phyloP scores from a whole-genome alignment of 2,329 filamentous ascomycete genomes.

The Cytospora paraplurivora region DNA sequence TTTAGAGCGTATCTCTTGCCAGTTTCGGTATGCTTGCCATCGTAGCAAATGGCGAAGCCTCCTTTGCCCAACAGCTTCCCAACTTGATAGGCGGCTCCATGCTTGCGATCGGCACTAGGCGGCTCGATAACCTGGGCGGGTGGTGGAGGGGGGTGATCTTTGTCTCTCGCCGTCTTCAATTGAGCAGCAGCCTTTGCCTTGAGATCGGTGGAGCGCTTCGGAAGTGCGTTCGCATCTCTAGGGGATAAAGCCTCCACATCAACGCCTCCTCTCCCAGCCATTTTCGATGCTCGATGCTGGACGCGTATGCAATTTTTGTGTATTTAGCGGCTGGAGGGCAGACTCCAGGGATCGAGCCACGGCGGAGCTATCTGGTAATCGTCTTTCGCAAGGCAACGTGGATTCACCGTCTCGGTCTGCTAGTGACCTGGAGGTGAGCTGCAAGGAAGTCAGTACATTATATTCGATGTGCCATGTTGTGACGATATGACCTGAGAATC shows the following conservation, averaged over 20 bases:
- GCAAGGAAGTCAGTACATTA: conserved; percentile 10
- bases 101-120: conserved; percentile 66
- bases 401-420: conserved; percentile 9
- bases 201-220: conserved; percentile 52
- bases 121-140: conserved; percentile 62
- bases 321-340: background rate
- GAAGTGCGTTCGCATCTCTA: conserved; percentile 64
- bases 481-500: background rate
- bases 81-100: conserved; percentile 73
- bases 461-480: background rate
- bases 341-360: conserved; percentile 4
- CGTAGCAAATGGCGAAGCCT: conserved; percentile 81
- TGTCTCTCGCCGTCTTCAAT: conserved; percentile 61
- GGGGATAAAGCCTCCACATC: conserved; percentile 67
- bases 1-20: conserved; percentile 75
- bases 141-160: conserved; percentile 68
- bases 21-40: conserved; percentile 66
- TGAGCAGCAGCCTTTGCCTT: conserved; percentile 56
- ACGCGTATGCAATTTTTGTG: background rate
- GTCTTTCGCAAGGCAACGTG: conserved; percentile 9
- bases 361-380: conserved; percentile 11
- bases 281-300: conserved; percentile 31
- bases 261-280: conserved; percentile 43
- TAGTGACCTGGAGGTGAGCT: conserved; percentile 17
- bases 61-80: conserved; percentile 77